Base-by-base conservation (phyloP, 352 stramenopile genomes). In the Blastocystis sp. region DNA sequence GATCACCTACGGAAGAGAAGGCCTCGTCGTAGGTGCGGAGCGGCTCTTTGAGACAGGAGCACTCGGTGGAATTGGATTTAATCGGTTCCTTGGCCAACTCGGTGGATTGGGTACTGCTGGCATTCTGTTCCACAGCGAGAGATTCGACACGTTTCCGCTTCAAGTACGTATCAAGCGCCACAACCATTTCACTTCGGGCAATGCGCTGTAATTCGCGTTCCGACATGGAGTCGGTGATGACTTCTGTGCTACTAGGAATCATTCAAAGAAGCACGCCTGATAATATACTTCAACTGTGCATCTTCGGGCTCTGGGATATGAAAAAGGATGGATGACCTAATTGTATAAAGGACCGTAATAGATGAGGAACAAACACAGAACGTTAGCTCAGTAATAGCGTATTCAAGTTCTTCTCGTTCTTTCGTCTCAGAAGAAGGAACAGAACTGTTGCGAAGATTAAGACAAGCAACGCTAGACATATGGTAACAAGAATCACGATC, bases 171-270 rank as follows among this genome's bases (percentile, higher is more conserved):
- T 81, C 69, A 27, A 81, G 51, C 24, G 69, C 69, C 14, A 49
- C 56, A 7, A 44, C 44, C 69, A 81, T 81, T 38, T 81, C 69
- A 2, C 44, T 48, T 65, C 69, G 49, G 14, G 69, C 69, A 8
- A 81, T 61, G 8, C 69, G 46, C 27, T 81, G 69, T n/a, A 81
- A 81, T 32, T 81, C 69, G 32, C 69, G 46, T n/a, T 81, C 69
- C 1, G 69, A 81, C 42, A 81, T 54, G 0, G 69, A 63, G 32
- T 81, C 69, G 18, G 40, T 63, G 18, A 81, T 40, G 38, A 51
- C 32, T 48, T 81, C 69, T 32, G 29, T 64, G 32, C 24, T 51
- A 56, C 9, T 75, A 18, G 51, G 18, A 59, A 59, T 18, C 51
- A 59, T 59, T 32, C 11, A 6, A 18, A 14, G 51, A 59, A 27